Evolutionary conservation across 2,329 filamentous ascomycete genomes (phyloP).

Genomic region (Exophiala bonariae): DNA sequence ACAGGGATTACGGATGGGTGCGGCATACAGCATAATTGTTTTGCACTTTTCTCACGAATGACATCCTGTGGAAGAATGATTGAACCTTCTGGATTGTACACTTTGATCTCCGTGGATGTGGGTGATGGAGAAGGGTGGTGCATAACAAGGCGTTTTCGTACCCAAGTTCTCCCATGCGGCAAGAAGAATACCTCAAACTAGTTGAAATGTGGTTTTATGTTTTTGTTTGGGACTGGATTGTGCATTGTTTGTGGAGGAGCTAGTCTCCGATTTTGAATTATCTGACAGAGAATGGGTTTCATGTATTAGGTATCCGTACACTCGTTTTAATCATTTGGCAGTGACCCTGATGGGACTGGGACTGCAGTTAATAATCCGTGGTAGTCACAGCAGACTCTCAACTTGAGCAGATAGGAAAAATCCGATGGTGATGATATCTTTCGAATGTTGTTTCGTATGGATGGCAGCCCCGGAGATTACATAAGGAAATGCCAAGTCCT

Average conservation of each 20-base stretch:
- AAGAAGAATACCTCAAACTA: slow-evolving; percentile 11
- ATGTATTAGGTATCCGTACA: slow-evolving; percentile 18
- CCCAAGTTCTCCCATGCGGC: slow-evolving; percentile 1
- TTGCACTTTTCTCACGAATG: slow-evolving; percentile 16
- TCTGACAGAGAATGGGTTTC: slow-evolving; percentile 6
- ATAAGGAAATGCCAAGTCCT: slow-evolving; percentile 9
- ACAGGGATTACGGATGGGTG: slow-evolving; percentile 23
- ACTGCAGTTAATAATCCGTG: slow-evolving; percentile 12
- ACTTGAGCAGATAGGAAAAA: too few species aligned
- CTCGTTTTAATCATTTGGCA: slow-evolving; percentile 23
- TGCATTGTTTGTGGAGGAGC: slow-evolving; percentile 16
- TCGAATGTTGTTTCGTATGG: neutral
- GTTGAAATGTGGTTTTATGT: too few species aligned
- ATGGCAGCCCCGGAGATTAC: too few species aligned
- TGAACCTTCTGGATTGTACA: slow-evolving; percentile 24
- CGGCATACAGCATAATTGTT: slow-evolving; percentile 21
- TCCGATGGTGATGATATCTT: slow-evolving; percentile 1
- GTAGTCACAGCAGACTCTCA: too few species aligned
- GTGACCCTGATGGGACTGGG: slow-evolving; percentile 1
- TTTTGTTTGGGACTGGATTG: slow-evolving; percentile 5
- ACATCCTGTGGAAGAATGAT: slow-evolving; percentile 20
- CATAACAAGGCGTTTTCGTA: slow-evolving; percentile 11
- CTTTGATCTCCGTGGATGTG: slow-evolving; percentile 9
- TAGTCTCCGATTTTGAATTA: slow-evolving; percentile 8
- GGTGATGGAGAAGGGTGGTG: slow-evolving; percentile 11